These are phyloP conservation scores for Leccinellum rugosiceps DNA, from an alignment of 768 basidiomycete genomes.

Conservation along the genomic window DNA sequence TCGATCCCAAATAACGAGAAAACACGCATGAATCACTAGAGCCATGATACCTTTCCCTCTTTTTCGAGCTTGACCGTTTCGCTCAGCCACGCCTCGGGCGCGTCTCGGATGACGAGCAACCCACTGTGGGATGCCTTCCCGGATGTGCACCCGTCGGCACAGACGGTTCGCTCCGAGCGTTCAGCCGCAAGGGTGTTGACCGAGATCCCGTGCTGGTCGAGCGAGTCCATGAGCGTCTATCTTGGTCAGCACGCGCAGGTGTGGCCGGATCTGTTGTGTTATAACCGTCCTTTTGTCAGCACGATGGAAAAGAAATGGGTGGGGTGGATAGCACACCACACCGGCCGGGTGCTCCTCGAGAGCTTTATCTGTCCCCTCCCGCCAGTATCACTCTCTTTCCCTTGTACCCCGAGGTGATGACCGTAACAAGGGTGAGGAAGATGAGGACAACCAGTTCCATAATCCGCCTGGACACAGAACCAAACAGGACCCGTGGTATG, in stretches of 20 bases:
- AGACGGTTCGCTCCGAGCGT: slow-evolving; percentile 54
- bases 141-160: slow-evolving; percentile 23
- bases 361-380: slow-evolving; percentile 50
- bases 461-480: slow-evolving; percentile 35
- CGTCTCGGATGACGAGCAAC: slow-evolving; percentile 65
- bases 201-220: slow-evolving; percentile 95
- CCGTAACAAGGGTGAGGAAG: not conserved
- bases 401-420: slow-evolving; percentile 23
- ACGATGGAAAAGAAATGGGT: too few relatives aligned
- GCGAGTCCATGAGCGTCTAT: slow-evolving; percentile 83
- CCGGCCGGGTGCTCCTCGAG: slow-evolving; percentile 54
- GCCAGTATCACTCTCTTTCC: slow-evolving; percentile 50
- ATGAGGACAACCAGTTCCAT: not conserved
- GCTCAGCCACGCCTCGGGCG: slow-evolving; percentile 68
- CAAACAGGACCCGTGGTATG: slow-evolving; percentile 36
- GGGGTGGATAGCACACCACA: slow-evolving; percentile 42
- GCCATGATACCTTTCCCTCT: slow-evolving; percentile 71
- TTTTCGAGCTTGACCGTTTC: slow-evolving; percentile 59
- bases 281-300: not conserved
- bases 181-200: slow-evolving; percentile 87
- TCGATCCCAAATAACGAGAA: not conserved
- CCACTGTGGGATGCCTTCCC: slow-evolving; percentile 38
- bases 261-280: slow-evolving; percentile 54
- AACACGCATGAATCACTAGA: slow-evolving; percentile 76
- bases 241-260: slow-evolving; percentile 72